A percentile compares a stretch with the other conserved stretches of the same genome.
Conservation (phyloP, 495 filamentous ascomycete genomes). For the Penicillium soppii region DNA sequence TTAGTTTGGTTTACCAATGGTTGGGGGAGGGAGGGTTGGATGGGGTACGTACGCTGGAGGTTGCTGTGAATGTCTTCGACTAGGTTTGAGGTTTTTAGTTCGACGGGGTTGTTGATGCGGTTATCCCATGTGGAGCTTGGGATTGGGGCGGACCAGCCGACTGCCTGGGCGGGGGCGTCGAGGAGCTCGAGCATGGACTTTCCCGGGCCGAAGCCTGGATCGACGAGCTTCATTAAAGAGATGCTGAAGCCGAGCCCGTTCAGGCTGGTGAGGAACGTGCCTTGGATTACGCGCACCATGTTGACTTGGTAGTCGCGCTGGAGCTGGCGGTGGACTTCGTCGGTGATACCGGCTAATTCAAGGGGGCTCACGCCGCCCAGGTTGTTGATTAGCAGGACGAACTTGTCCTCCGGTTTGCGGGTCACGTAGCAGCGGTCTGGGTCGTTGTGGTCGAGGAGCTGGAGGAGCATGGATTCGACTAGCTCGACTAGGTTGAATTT, state of each 20-base stretch:
- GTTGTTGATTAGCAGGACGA: constrained; percentile 87
- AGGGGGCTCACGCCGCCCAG: constrained; percentile 87
- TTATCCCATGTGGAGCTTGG: constrained; percentile 54
- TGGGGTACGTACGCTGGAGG: constrained; percentile 52
- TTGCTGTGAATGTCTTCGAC: constrained; percentile 62
- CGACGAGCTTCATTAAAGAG: constrained; percentile 74
- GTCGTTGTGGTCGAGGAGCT: constrained; percentile 77
- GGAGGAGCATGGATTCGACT: constrained; percentile 74
- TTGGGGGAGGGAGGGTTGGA: too few relatives aligned
- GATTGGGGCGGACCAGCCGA: constrained; percentile 80
- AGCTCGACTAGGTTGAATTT: constrained; percentile 67
- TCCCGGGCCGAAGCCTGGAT: constrained; percentile 73
- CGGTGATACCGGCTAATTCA: constrained; percentile 84
- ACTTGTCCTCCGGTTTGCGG: constrained; percentile 58
- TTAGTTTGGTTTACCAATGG: not conserved
- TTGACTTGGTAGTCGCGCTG: constrained; percentile 64
- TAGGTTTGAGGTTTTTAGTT: constrained; percentile 56
- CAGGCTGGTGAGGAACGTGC: constrained; percentile 76
- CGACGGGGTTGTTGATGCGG: constrained; percentile 35
- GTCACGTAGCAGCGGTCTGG: constrained; percentile 78
- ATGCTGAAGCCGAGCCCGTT: constrained; percentile 94
- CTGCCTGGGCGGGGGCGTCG: constrained; percentile 80
- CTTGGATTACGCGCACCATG: constrained; percentile 62
- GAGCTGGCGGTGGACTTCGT: constrained; percentile 84
- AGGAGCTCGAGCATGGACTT: constrained; percentile 83